These are phyloP conservation scores for Penicillium sclerotiorum DNA, from an alignment of 2,329 filamentous ascomycete genomes.

Conservation along the genomic window DNA sequence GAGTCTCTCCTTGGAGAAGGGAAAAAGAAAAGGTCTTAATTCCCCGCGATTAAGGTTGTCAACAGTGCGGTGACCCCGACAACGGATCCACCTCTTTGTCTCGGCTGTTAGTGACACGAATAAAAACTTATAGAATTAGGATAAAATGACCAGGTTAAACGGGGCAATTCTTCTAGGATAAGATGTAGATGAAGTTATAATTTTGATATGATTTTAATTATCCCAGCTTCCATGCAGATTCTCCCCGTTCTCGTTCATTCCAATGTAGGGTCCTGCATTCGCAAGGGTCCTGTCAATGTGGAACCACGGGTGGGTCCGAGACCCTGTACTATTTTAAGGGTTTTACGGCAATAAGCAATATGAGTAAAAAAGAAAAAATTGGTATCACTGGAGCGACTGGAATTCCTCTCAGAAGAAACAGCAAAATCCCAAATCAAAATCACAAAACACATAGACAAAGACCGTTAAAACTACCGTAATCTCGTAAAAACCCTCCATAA, in stretches of 20 bases:
- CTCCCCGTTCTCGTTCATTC: background rate
- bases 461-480: background rate
- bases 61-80: conserved; percentile 7
- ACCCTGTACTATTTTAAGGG: conserved; percentile 10
- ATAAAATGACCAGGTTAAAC: no score
- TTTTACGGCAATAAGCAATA: background rate
- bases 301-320: conserved; percentile 2
- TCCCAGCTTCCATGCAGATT: background rate
- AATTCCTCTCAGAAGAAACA: background rate
- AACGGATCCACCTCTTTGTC: background rate
- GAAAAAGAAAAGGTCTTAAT: background rate
- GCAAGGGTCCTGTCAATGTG: conserved; percentile 13
- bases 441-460: background rate
- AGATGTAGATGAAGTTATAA: no score
- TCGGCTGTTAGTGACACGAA: background rate
- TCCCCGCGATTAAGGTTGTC: conserved; percentile 2
- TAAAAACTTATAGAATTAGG: no score
- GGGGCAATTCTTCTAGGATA: no score
- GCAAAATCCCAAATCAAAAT: background rate
- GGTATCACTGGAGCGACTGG: background rate
- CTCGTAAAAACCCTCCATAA: no score
- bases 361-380: background rate
- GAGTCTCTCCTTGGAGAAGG: background rate
- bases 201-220: no score
- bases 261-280: conserved; percentile 2